These are phyloP conservation scores for Citrullus colocynthis DNA, from an alignment of 306 rosid genomes.

Conservation along the genomic window DNA sequence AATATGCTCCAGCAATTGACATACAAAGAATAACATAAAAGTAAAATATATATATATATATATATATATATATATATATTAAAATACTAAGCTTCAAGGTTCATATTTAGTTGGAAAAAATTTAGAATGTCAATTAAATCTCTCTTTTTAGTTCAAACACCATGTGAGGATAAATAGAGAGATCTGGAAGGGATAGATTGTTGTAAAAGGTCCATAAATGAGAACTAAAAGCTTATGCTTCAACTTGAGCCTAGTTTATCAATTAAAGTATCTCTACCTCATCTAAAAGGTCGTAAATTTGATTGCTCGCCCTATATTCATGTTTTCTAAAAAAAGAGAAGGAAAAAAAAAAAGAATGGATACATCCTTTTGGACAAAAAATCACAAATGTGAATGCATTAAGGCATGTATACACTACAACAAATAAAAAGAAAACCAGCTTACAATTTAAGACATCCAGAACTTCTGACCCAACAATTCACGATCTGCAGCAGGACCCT, in stretches of 20 bases:
- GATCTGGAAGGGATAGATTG: neutral
- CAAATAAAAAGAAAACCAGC: neutral
- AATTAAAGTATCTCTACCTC: neutral
- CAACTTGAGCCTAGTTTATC: neutral
- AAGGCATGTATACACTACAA: neutral
- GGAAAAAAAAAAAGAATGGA: neutral
- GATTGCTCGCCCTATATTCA: neutral
- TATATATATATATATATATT: no score
- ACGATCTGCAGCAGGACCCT: conserved; percentile 59
- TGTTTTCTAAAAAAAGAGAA: neutral
- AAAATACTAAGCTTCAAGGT: neutral
- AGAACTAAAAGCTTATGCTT: neutral
- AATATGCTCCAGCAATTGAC: no score
- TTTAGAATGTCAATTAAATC: neutral
- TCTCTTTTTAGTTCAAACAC: neutral
- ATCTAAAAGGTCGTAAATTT: neutral
- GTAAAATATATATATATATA: neutral
- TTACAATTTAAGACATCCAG: conserved; percentile 42
- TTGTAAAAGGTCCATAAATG: neutral
- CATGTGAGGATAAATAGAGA: neutral
- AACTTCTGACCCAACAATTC: conserved; percentile 37
- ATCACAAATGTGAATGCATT: neutral
- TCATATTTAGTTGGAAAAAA: neutral
- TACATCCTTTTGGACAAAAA: neutral
- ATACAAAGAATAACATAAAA: neutral